Percentiles rank a stretch among this genome's conserved stretches.
Conservation (phyloP, 805 yeast species). For the Candida ascalaphidarum region DNA sequence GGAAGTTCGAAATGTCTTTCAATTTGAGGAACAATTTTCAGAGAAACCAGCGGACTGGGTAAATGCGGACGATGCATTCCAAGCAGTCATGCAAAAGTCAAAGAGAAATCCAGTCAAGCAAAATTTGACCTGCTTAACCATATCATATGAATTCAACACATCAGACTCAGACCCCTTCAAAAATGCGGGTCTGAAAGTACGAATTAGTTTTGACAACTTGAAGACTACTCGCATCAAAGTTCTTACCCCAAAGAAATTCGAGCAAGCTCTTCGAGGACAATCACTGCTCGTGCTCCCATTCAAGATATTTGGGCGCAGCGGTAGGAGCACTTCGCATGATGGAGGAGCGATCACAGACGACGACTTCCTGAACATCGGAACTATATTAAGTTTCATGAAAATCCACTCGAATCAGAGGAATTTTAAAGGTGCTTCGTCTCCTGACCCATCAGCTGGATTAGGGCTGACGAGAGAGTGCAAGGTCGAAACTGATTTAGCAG, state of each 20-base stretch:
- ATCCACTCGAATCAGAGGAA: no score
- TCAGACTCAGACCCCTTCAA: constrained; percentile 25
- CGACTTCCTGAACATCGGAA: no score
- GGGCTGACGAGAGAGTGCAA: constrained; percentile 3
- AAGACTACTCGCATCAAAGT: constrained; percentile 12
- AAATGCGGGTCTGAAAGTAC: constrained; percentile 12
- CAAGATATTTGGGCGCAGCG: constrained; percentile 16
- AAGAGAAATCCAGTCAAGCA: no score
- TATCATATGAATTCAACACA: constrained; percentile 25
- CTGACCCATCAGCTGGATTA: constrained; percentile 3
- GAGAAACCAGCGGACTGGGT: no score
- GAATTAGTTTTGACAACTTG: constrained; percentile 21
- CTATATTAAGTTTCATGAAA: no score
- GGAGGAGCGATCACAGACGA: no score
- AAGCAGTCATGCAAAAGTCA: no score
- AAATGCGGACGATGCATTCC: no score
- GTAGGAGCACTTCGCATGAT: no score
- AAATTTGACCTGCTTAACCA: constrained; percentile 22
- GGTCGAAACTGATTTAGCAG: background rate
- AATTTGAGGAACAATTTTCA: no score
- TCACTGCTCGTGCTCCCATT: constrained; percentile 11
- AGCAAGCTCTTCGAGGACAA: constrained; percentile 19
- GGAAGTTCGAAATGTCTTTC: no score
- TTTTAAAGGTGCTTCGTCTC: constrained; percentile 17
- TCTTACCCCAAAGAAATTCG: constrained; percentile 13